A percentile compares a stretch with the other conserved stretches of the same genome.
These are phyloP conservation scores for Cercophora newfieldiana DNA, from an alignment of 495 filamentous ascomycete species.

Conservation along the genomic window DNA sequence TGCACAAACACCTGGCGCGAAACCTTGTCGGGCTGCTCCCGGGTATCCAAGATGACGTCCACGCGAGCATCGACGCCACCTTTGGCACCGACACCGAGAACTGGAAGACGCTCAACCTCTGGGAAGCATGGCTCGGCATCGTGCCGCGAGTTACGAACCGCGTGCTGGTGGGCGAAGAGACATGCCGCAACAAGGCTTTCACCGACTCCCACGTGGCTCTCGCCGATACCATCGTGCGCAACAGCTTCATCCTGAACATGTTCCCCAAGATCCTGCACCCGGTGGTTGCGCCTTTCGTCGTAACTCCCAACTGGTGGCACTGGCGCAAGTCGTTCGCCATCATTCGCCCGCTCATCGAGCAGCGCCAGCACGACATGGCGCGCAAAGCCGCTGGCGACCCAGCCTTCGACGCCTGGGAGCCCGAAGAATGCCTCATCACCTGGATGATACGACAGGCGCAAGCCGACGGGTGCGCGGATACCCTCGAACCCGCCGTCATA, in stretches of 20 bases:
- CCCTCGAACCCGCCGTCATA: conserved; percentile 26
- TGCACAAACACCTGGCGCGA: conserved; percentile 40
- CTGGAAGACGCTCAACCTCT: conserved; percentile 37
- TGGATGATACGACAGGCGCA: conserved; percentile 39
- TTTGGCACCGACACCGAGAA: conserved; percentile 35
- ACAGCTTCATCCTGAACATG: conserved; percentile 37
- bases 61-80: conserved; percentile 28
- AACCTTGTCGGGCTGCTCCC: conserved; percentile 36
- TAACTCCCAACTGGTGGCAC: conserved; percentile 32
- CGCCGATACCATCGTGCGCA: conserved; percentile 35
- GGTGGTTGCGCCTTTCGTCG: conserved; percentile 31
- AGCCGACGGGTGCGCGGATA: conserved; percentile 24
- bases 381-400: conserved; percentile 26
- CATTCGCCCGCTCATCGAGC: conserved; percentile 29
- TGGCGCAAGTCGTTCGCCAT: conserved; percentile 28
- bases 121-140: conserved; percentile 36
- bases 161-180: conserved; percentile 30
- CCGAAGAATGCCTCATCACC: conserved; percentile 38
- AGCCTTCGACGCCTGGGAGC: conserved; percentile 24
- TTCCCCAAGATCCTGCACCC: conserved; percentile 39
- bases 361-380: conserved; percentile 32
- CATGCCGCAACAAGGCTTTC: conserved; percentile 33
- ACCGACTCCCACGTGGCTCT: conserved; percentile 34
- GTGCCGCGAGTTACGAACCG: conserved; percentile 36
- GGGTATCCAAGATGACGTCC: conserved; percentile 34